Evolutionary conservation across 129 eudicot genomes (phyloP).

Genomic region (Escallonia rubra): DNA sequence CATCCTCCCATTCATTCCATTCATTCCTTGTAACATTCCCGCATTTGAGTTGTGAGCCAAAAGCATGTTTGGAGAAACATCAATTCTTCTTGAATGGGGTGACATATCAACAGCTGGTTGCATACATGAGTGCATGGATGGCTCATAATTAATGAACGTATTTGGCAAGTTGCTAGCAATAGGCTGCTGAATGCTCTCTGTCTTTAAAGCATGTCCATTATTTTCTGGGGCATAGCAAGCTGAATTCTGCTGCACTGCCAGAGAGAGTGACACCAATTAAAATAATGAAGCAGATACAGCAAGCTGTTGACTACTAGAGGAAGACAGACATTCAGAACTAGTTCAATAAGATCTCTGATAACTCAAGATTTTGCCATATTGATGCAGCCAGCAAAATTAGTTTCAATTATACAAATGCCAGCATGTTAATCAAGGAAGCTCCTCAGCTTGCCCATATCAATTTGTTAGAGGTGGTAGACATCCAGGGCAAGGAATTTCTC

Average conservation of each 20-base stretch:
- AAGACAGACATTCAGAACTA: not conserved
- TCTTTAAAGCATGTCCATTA: constrained; percentile 29
- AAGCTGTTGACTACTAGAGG: too few relatives aligned
- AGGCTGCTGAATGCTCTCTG: constrained; percentile 51
- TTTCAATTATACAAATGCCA: not conserved
- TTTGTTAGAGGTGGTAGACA: too few relatives aligned
- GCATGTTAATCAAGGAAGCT: not conserved
- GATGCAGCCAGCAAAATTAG: not conserved
- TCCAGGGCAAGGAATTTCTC: too few relatives aligned
- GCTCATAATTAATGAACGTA: constrained; percentile 42
- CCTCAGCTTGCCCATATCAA: not conserved
- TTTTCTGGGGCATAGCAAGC: constrained; percentile 43
- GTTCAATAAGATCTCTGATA: not conserved
- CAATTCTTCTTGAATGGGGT: constrained; percentile 31
- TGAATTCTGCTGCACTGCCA: constrained; percentile 54
- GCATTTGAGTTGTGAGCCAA: constrained; percentile 49
- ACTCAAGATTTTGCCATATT: not conserved
- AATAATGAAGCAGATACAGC: too few relatives aligned
- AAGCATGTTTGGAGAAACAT: constrained; percentile 41
- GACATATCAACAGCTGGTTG: constrained; percentile 33
- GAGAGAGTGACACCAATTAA: not conserved
- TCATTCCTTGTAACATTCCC: constrained; percentile 22
- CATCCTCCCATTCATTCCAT: constrained; percentile 42
- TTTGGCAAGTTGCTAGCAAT: constrained; percentile 30
- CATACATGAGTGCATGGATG: constrained; percentile 36